These are phyloP conservation scores for Pezicula radicicola DNA, from an alignment of 2,329 filamentous ascomycete genomes.

Conservation along the genomic window DNA sequence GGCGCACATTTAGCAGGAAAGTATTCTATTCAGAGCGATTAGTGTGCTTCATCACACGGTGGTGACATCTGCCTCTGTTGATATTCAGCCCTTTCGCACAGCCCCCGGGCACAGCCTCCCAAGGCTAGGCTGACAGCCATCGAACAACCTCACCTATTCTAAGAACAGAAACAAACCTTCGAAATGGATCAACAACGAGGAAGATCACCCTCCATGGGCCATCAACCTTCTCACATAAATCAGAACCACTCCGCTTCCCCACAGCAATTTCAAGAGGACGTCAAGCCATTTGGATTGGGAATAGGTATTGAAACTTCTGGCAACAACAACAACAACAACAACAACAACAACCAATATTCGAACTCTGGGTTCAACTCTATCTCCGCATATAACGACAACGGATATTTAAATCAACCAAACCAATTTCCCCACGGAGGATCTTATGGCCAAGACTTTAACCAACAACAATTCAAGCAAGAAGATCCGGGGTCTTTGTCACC, in stretches of 20 bases:
- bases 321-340: slow-evolving; percentile 38
- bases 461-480: slow-evolving; percentile 30
- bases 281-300: slow-evolving; percentile 51
- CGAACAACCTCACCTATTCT: slow-evolving; percentile 25
- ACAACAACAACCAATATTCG: slow-evolving; percentile 41
- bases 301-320: slow-evolving; percentile 47
- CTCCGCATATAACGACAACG: slow-evolving; percentile 29
- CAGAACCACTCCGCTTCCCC: slow-evolving; percentile 62
- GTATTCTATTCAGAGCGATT: neutral
- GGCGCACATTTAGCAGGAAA: neutral
- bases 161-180: slow-evolving; percentile 31
- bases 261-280: slow-evolving; percentile 44
- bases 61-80: slow-evolving; percentile 7
- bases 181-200: slow-evolving; percentile 56
- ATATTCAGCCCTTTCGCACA: slow-evolving; percentile 21
- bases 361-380: slow-evolving; percentile 37
- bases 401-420: slow-evolving; percentile 41
- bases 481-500: slow-evolving; percentile 19
- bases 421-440: slow-evolving; percentile 23
- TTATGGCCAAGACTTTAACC: slow-evolving; percentile 25
- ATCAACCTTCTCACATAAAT: slow-evolving; percentile 62
- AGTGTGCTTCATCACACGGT: neutral
- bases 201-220: slow-evolving; percentile 59
- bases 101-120: slow-evolving; percentile 28
- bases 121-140: slow-evolving; percentile 18